A percentile compares a stretch with the other conserved stretches of the same genome.
Evolutionary conservation across 352 stramenopile genomes (phyloP).

Genomic region (Pythium myriotylum): DNA sequence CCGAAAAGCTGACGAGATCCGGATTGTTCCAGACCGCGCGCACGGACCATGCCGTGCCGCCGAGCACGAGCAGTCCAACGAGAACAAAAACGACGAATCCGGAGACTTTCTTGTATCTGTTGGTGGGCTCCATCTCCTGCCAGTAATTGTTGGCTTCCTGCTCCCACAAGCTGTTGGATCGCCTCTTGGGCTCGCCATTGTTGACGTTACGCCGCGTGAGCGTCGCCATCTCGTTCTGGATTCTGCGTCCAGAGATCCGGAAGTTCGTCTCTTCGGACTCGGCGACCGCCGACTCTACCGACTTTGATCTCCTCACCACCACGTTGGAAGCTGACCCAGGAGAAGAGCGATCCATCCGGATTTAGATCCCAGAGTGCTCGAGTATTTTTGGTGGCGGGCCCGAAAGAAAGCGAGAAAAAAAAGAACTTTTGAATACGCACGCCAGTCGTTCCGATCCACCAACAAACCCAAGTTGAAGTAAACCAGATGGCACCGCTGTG

Average conservation of each 20-base stretch:
- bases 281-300: too few relatives aligned
- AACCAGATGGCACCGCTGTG: not conserved
- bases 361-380: not conserved
- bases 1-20: not conserved
- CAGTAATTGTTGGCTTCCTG: conserved; percentile 69
- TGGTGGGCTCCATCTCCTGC: conserved; percentile 71
- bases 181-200: conserved; percentile 33
- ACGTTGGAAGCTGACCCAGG: too few relatives aligned
- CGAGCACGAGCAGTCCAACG: conserved; percentile 19
- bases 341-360: not conserved
- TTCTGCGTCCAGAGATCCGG: not conserved
- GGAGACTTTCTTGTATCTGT: conserved; percentile 39
- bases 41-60: conserved; percentile 25
- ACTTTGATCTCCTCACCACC: too few relatives aligned
- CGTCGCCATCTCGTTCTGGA: conserved; percentile 19
- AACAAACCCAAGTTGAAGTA: conserved; percentile 1
- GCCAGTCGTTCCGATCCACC: too few relatives aligned
- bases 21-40: conserved; percentile 15
- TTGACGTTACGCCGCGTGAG: conserved; percentile 52
- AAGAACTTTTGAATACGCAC: too few relatives aligned
- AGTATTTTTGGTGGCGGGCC: too few relatives aligned
- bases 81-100: conserved; percentile 32
- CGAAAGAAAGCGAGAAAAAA: not conserved
- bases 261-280: not conserved
- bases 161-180: conserved; percentile 62